A percentile compares a stretch with the other conserved stretches of the same genome.
Evolutionary conservation across 305 asterid genomes (phyloP).

Genomic region (Coffea humblotiana): DNA sequence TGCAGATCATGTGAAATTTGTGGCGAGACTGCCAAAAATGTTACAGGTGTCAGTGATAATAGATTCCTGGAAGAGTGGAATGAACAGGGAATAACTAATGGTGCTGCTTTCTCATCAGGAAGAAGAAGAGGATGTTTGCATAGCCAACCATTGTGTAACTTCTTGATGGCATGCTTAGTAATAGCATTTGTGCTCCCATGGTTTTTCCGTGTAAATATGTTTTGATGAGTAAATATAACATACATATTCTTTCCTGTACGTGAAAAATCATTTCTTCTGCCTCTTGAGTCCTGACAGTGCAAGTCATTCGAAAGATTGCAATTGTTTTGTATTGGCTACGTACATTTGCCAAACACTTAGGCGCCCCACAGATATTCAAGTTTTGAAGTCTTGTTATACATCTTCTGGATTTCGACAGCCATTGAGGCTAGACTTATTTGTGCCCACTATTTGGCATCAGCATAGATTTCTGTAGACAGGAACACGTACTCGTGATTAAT

Average conservation of each 20-base stretch:
- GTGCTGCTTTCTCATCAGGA: constrained; percentile 22
- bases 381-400: neutral
- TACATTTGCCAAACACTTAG: neutral
- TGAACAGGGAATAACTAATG: constrained; percentile 32
- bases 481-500: neutral
- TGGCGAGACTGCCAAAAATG: constrained; percentile 53
- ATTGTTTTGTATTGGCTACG: neutral
- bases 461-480: too few relatives aligned
- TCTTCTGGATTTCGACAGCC: neutral
- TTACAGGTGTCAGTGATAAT: constrained; percentile 39
- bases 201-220: constrained; percentile 64
- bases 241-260: neutral
- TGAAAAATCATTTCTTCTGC: neutral
- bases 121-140: constrained; percentile 44
- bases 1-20: constrained; percentile 79
- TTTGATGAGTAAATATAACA: neutral
- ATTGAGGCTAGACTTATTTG: neutral
- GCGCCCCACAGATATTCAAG: neutral
- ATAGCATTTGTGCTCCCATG: constrained; percentile 70
- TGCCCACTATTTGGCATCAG: neutral
- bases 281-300: neutral
- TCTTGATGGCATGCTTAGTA: constrained; percentile 69
- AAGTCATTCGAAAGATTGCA: constrained; percentile 3
- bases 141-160: constrained; percentile 62
- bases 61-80: constrained; percentile 70